Percentiles rank a stretch among this genome's conserved stretches.
Evolutionary conservation across 352 stramenopile species (phyloP).

Genomic region (Blastocystis hominis): DNA sequence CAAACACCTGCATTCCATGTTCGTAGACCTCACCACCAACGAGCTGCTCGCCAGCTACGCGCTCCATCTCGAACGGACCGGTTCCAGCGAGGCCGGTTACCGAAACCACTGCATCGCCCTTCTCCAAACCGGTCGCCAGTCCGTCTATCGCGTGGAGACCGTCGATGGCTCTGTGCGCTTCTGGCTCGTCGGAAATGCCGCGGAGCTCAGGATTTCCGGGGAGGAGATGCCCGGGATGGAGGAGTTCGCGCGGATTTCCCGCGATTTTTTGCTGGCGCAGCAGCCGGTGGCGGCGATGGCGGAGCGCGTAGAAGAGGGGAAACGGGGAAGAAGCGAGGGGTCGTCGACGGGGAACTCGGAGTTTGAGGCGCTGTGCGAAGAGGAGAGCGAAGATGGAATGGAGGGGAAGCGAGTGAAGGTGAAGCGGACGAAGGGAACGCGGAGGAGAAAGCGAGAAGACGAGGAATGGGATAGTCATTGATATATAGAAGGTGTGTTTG

Average conservation of each 20-base stretch:
- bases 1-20: not conserved
- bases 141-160: not conserved
- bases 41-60: not conserved
- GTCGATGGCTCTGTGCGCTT: not conserved
- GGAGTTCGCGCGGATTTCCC: not conserved
- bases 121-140: not conserved
- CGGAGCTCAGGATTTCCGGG: not conserved
- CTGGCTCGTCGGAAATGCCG: constrained; percentile 21
- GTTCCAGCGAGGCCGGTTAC: not conserved
- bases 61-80: not conserved
- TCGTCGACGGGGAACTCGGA: not conserved
- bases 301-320: not conserved
- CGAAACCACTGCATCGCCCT: not conserved
- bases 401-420: not conserved
- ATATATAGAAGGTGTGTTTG: not conserved
- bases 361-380: not conserved
- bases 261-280: not conserved
- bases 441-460: not conserved
- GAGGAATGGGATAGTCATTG: not conserved
- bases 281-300: not conserved
- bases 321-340: not conserved
- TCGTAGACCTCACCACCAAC: not conserved
- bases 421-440: not conserved
- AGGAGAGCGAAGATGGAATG: not conserved
- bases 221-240: not conserved